phyloP scores from a whole-genome alignment of 2,329 filamentous ascomycete genomes.

The Thelonectria discophora region DNA sequence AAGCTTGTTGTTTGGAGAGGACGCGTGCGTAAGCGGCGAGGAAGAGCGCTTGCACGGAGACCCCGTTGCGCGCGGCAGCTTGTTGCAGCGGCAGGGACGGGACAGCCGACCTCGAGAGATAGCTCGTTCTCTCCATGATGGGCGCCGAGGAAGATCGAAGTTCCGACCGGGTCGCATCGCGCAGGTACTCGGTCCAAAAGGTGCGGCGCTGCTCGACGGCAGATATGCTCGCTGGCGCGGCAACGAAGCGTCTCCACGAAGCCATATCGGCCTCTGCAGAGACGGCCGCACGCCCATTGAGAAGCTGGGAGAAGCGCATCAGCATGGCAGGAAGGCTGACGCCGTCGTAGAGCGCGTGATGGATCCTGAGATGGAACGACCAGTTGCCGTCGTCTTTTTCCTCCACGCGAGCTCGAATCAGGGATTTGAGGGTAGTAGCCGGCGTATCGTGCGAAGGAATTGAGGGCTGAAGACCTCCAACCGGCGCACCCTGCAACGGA shows the following conservation, averaged over 20 bases:
- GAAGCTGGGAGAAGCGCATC: constrained; percentile 41
- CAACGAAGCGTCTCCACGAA: constrained; percentile 43
- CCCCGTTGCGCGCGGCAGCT: constrained; percentile 58
- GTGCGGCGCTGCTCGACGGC: constrained; percentile 31
- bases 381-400: constrained; percentile 34
- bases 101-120: constrained; percentile 60
- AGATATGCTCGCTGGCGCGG: constrained; percentile 13
- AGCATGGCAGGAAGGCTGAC: constrained; percentile 76
- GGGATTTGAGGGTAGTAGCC: constrained; percentile 10
- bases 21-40: constrained; percentile 73
- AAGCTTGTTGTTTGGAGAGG: constrained; percentile 47
- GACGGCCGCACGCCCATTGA: constrained; percentile 15
- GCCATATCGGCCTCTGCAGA: constrained; percentile 17
- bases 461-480: too few relatives aligned
- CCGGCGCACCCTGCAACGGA: constrained; percentile 11
- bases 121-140: constrained; percentile 30
- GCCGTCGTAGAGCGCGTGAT: constrained; percentile 90
- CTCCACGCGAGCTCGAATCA: constrained; percentile 25
- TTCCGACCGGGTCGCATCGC: constrained; percentile 1
- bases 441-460: background rate
- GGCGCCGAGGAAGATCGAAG: constrained; percentile 3
- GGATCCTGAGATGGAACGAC: constrained; percentile 67
- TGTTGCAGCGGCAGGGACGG: constrained; percentile 42
- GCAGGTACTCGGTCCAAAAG: constrained; percentile 57
- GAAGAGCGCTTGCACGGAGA: constrained; percentile 78